A percentile compares a stretch with the other conserved stretches of the same genome.
phyloP scores from a whole-genome alignment of 192 early-diverging fungal species.

The Backusella tarrabulga region DNA sequence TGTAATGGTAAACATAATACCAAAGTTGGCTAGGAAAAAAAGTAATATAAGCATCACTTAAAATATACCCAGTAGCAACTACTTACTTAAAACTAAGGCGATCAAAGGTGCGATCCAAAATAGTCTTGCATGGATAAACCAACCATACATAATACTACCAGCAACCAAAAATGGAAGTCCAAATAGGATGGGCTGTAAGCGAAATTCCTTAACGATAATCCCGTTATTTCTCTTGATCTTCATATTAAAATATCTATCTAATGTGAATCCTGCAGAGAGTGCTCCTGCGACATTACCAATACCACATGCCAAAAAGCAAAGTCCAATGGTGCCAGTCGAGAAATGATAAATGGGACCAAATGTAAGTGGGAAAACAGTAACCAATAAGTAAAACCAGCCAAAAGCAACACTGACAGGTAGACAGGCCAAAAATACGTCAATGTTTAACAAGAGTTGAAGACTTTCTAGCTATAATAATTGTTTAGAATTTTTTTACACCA shows the following conservation, averaged over 20 bases:
- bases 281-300: conserved; percentile 45
- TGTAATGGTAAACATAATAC: conserved; percentile 27
- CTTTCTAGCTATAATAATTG: conserved; percentile 9
- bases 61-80: neutral
- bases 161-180: conserved; percentile 14
- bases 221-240: conserved; percentile 1
- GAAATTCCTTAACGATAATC: neutral
- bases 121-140: conserved; percentile 6
- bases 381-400: conserved; percentile 48
- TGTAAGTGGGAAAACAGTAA: conserved; percentile 42
- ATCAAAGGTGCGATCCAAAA: conserved; percentile 9
- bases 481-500: neutral
- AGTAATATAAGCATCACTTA: neutral
- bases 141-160: conserved; percentile 21
- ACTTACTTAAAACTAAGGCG: conserved; percentile 11
- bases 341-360: conserved; percentile 42
- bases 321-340: conserved; percentile 40
- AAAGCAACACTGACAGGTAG: conserved; percentile 45
- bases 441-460: conserved; percentile 18
- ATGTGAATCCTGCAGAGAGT: conserved; percentile 32
- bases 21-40: conserved; percentile 13
- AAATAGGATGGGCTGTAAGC: conserved; percentile 14
- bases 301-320: conserved; percentile 48
- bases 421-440: conserved; percentile 19
- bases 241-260: conserved; percentile 4